phyloP scores from a whole-genome alignment of 106 monocot species.

The Allium sativum region DNA sequence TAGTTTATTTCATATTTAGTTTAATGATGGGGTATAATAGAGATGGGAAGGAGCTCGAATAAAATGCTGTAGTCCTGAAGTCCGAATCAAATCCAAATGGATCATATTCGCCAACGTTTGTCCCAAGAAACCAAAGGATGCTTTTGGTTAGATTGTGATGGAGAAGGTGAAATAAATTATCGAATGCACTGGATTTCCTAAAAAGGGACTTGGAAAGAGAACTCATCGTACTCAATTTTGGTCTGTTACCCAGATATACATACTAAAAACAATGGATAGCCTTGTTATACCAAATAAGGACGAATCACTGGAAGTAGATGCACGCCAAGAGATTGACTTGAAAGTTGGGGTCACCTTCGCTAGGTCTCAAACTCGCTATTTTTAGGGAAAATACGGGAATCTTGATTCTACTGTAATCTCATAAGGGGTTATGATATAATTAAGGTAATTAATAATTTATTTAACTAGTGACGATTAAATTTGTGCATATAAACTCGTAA shows the following conservation, averaged over 20 bases:
- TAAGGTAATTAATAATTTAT: too few species aligned
- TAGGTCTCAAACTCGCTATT: slow-evolving; percentile 92
- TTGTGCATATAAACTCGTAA: too few species aligned
- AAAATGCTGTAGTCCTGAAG: slow-evolving; percentile 71
- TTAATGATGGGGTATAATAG: too few species aligned
- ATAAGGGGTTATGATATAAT: too few species aligned
- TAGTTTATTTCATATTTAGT: too few species aligned
- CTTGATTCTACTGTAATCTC: slow-evolving; percentile 97
- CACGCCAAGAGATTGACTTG: slow-evolving; percentile 97
- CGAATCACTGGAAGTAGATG: slow-evolving; percentile 90
- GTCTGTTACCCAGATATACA: slow-evolving; percentile 87
- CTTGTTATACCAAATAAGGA: slow-evolving; percentile 82
- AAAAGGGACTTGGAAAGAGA: slow-evolving; percentile 40
- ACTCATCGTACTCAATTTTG: slow-evolving; percentile 84
- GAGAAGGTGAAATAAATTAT: slow-evolving; percentile 99
- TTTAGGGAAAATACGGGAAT: slow-evolving; percentile 98
- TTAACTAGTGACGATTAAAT: too few species aligned
- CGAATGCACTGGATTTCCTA: slow-evolving; percentile 69
- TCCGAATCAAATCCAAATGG: slow-evolving; percentile 91
- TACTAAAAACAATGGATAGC: slow-evolving; percentile 69
- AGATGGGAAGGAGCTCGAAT: too few species aligned
- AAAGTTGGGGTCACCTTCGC: slow-evolving; percentile 98
- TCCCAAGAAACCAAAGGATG: slow-evolving; percentile 79
- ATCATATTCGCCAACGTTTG: slow-evolving; percentile 80
- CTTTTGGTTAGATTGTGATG: slow-evolving; percentile 95